phyloP scores from a whole-genome alignment of 345 rosid species.

The Draba incana region DNA sequence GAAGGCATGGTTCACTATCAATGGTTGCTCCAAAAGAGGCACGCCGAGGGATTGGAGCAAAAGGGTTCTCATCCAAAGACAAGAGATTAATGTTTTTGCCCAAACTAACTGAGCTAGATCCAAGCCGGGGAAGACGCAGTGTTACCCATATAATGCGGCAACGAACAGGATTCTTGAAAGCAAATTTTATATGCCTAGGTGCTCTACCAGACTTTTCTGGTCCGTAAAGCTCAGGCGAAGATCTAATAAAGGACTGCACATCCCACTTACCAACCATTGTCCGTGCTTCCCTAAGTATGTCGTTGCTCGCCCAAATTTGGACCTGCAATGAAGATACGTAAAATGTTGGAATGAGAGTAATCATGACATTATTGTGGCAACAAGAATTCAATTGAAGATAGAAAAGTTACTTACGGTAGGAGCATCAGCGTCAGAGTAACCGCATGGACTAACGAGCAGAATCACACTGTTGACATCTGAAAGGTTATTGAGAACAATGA shows the following conservation, averaged over 20 bases:
- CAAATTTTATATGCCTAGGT: constrained; percentile 83
- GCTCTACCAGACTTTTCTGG: constrained; percentile 61
- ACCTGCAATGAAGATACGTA: constrained; percentile 50
- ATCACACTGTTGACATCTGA: constrained; percentile 85
- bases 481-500: constrained; percentile 62
- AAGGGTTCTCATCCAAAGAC: constrained; percentile 86
- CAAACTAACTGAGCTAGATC: constrained; percentile 81
- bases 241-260: constrained; percentile 65
- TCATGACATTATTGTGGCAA: constrained; percentile 12
- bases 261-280: constrained; percentile 93
- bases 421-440: constrained; percentile 82
- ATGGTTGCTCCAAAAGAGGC: constrained; percentile 83
- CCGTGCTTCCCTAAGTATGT: constrained; percentile 80
- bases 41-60: constrained; percentile 68
- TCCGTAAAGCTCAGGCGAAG: constrained; percentile 76
- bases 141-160: constrained; percentile 91
- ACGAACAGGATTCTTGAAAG: constrained; percentile 72
- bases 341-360: constrained; percentile 20
- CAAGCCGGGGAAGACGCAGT: constrained; percentile 74
- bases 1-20: constrained; percentile 76
- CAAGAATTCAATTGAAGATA: constrained; percentile 19
- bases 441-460: constrained; percentile 89
- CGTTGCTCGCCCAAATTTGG: constrained; percentile 95
- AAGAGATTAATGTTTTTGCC: constrained; percentile 71
- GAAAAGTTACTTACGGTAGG: constrained; percentile 62